Base-by-base conservation (phyloP, 2,329 filamentous ascomycete species). In the Aspergillus sp. region DNA sequence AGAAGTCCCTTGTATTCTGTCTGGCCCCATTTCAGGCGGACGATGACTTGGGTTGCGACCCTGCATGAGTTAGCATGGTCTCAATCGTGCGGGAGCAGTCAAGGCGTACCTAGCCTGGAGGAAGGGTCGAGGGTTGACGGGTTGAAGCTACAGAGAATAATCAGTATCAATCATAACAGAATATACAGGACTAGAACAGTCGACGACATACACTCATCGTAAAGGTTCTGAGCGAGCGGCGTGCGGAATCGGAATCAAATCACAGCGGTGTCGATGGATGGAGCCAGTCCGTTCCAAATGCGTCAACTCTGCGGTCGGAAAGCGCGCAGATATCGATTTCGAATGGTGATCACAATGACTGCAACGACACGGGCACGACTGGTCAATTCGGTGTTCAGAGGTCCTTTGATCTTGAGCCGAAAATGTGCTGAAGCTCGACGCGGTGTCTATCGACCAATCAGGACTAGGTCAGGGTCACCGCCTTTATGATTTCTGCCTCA, bases 1-100 rank as follows among this genome's bases (percentile, higher is more conserved):
- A 99, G 86, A 65, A 86, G 86, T 74, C 95, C 95, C 76, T 93
- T 96, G 85, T 99, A 99, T 77, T 99, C 95, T 59, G 91, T 95
- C 77, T 97, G 89, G 68, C 91, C 92, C 95, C 95, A 99, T 84
- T 99, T 99, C 64, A 99, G 85, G 69, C 93, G 91, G 63, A 99
- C 89, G 63, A 93, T 83, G 71, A 99, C 88, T 71, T 93, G 86
- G 76, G 96, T 90, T 81, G 96, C 90, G 78, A 99, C 89, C 63
- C 89, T 92, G 13, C 50, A 42, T 11, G 33, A 19, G 64, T 61
- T 63, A 60, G 57, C 45, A 9, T 37, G n/a, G 17, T 34, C 20
- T 41, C n/a, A 19, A 48, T 20, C 15, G 46, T 27, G 33, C 50
- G 20, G 19, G 33, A 22, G 13, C n/a, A 39, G 34, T 39, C 45